Evolutionary conservation across 2,329 filamentous ascomycete genomes (phyloP).

Genomic region (Lecanosticta acicola): DNA sequence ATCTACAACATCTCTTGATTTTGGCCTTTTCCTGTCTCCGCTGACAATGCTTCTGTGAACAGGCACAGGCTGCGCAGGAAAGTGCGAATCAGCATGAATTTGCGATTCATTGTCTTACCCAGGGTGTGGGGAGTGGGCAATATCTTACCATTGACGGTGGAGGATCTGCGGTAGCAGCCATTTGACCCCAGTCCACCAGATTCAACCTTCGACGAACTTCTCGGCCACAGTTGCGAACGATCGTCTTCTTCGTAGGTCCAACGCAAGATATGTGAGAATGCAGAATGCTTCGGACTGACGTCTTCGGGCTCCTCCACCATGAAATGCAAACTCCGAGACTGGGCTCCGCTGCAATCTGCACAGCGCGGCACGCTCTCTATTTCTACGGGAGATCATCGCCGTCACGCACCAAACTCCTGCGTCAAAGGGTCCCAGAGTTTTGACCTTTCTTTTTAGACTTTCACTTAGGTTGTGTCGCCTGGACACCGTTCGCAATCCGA

Average conservation of each 20-base stretch:
- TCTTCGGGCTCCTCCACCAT: not conserved
- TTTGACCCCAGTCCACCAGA: too few relatives aligned
- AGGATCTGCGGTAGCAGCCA: slow-evolving; percentile 4
- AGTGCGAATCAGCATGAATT: slow-evolving; percentile 1
- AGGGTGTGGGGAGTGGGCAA: too few relatives aligned
- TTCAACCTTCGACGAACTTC: too few relatives aligned
- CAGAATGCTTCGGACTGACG: not conserved
- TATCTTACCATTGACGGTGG: slow-evolving; percentile 5
- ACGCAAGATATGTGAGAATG: too few relatives aligned
- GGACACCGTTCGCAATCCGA: not conserved
- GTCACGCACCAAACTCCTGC: not conserved
- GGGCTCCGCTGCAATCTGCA: not conserved
- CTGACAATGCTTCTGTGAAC: not conserved
- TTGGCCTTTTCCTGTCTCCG: not conserved
- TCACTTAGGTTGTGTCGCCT: not conserved
- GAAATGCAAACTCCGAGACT: not conserved
- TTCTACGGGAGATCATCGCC: not conserved
- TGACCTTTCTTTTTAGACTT: not conserved
- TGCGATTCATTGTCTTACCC: too few relatives aligned
- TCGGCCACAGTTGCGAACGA: too few relatives aligned
- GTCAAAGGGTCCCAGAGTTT: not conserved
- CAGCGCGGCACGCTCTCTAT: not conserved
- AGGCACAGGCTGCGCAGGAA: slow-evolving; percentile 1
- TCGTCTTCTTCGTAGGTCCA: too few relatives aligned
- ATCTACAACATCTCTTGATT: slow-evolving; percentile 10